These are phyloP conservation scores for Lolium rigidum DNA, from an alignment of 176 grass and related monocot species.

Conservation along the genomic window DNA sequence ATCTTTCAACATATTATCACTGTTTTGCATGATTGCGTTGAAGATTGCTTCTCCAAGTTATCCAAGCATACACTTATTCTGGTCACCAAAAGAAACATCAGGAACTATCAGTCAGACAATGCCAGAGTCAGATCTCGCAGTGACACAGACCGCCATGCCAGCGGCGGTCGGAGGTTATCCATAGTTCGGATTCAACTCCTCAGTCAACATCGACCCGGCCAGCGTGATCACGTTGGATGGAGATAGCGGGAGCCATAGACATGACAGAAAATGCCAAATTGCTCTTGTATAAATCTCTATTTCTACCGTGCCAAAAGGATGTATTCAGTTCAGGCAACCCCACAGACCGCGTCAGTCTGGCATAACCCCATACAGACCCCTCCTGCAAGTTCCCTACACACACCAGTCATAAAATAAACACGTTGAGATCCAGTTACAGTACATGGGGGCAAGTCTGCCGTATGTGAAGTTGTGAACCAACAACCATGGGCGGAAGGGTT, in stretches of 20 bases:
- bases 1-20: not conserved
- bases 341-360: too few species aligned
- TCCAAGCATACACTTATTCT: not conserved
- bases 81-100: not conserved
- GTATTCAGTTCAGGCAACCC: too few species aligned
- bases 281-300: too few species aligned
- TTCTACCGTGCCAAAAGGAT: too few species aligned
- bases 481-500: not conserved
- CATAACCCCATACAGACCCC: too few species aligned
- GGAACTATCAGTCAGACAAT: not conserved
- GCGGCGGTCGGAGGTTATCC: not conserved
- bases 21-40: too few species aligned
- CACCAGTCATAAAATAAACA: too few species aligned
- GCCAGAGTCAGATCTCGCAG: not conserved
- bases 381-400: too few species aligned
- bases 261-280: too few species aligned
- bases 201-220: not conserved
- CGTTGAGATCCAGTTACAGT: too few species aligned
- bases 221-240: not conserved
- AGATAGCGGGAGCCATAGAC: too few species aligned
- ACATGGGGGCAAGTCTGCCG: too few species aligned
- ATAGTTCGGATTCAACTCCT: conserved; percentile 2
- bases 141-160: not conserved
- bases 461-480: not conserved
- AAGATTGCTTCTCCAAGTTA: not conserved